phyloP scores from a whole-genome alignment of 163 green algal species.

The Volvox carteri region DNA sequence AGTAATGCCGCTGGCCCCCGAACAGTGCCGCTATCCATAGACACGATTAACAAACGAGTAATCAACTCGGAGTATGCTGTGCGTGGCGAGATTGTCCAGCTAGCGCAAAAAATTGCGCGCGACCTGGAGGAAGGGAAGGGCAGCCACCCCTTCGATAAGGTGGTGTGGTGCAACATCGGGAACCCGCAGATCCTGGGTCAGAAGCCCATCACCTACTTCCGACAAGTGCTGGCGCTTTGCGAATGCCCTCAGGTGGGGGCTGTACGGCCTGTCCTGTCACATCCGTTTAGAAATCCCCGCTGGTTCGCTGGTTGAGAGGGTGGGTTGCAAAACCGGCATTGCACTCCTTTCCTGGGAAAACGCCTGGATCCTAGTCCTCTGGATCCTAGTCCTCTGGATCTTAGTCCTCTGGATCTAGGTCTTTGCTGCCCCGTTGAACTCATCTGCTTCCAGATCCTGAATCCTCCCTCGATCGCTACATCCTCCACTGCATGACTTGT shows the following conservation, averaged over 20 bases:
- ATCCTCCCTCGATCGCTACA: too few relatives aligned
- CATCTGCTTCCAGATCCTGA: too few relatives aligned
- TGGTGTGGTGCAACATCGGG: conserved; percentile 97
- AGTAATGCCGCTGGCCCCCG: background rate
- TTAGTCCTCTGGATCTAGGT: too few relatives aligned
- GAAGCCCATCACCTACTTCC: conserved; percentile 94
- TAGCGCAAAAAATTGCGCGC: conserved; percentile 75
- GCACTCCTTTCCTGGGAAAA: too few relatives aligned
- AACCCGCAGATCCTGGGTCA: conserved; percentile 96
- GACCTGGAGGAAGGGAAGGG: conserved; percentile 74
- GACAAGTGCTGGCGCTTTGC: conserved; percentile 90
- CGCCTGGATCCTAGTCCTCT: too few relatives aligned
- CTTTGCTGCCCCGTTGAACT: too few relatives aligned
- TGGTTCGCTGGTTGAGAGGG: too few relatives aligned
- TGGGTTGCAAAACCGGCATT: too few relatives aligned
- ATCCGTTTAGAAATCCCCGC: too few relatives aligned
- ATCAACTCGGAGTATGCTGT: conserved; percentile 91
- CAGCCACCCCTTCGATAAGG: conserved; percentile 81
- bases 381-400: too few relatives aligned
- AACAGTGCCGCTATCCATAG: conserved; percentile 56
- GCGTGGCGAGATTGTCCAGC: conserved; percentile 89
- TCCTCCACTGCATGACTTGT: too few relatives aligned
- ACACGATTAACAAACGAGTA: conserved; percentile 82
- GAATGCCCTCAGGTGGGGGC: conserved; percentile 89
- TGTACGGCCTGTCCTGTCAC: too few relatives aligned